phyloP scores from a whole-genome alignment of 495 filamentous ascomycete species.

The Talaromyces trachyspermus region DNA sequence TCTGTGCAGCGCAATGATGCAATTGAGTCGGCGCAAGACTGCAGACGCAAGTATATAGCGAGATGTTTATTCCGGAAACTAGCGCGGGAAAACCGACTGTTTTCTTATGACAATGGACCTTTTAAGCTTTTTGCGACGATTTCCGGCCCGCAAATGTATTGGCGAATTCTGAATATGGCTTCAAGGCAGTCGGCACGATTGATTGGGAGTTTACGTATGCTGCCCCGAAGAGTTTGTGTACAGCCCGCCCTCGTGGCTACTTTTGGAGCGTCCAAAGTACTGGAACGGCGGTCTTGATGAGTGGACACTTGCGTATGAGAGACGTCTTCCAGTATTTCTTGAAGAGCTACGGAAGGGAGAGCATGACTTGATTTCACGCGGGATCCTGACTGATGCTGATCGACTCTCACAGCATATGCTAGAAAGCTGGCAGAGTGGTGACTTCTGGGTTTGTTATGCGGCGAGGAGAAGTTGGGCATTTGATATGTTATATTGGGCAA shows the following conservation, averaged over 20 bases:
- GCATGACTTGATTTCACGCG: not conserved
- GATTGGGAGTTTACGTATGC: slow-evolving; percentile 39
- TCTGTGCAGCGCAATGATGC: slow-evolving; percentile 35
- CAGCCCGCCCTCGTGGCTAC: slow-evolving; percentile 39
- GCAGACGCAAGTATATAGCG: slow-evolving; percentile 34
- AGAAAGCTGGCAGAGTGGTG: slow-evolving; percentile 14
- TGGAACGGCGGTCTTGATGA: slow-evolving; percentile 22
- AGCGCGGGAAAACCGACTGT: slow-evolving; percentile 18
- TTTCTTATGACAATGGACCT: slow-evolving; percentile 9
- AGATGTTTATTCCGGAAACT: slow-evolving; percentile 31
- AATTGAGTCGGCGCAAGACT: slow-evolving; percentile 32
- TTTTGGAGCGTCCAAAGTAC: slow-evolving; percentile 26
- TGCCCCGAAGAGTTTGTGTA: slow-evolving; percentile 27
- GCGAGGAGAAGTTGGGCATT: slow-evolving; percentile 13
- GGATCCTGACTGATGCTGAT: slow-evolving; percentile 6
- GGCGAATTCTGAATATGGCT: slow-evolving; percentile 8
- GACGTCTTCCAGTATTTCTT: slow-evolving; percentile 13
- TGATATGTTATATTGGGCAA: slow-evolving; percentile 15
- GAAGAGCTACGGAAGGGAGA: not conserved
- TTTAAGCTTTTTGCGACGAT: slow-evolving; percentile 23
- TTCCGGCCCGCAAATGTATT: slow-evolving; percentile 21
- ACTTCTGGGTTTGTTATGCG: slow-evolving; percentile 16
- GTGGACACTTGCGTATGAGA: slow-evolving; percentile 9
- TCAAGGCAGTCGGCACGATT: slow-evolving; percentile 12
- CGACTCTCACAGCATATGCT: slow-evolving; percentile 12